These are phyloP conservation scores for Geopyxis carbonaria DNA, from an alignment of 495 filamentous ascomycete genomes.

Conservation along the genomic window DNA sequence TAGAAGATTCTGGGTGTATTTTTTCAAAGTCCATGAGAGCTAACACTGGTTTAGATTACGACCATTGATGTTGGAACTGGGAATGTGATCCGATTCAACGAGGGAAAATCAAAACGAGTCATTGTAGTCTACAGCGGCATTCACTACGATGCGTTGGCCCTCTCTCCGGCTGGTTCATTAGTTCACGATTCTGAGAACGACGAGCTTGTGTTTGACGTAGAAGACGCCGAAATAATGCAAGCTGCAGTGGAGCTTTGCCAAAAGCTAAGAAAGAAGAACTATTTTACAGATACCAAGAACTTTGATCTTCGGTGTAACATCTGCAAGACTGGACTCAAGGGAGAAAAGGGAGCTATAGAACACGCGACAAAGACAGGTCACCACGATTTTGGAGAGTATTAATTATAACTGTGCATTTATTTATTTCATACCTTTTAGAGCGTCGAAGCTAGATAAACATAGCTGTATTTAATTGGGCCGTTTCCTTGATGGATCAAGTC, in stretches of 20 bases:
- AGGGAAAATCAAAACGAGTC: conserved; percentile 49
- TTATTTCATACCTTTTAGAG: no score
- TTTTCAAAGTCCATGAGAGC: background rate
- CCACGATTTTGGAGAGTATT: conserved; percentile 50
- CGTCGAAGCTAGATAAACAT: background rate
- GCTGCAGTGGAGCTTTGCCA: conserved; percentile 53
- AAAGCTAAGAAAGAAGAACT: conserved; percentile 53
- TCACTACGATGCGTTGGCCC: conserved; percentile 84
- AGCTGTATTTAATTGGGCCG: no score
- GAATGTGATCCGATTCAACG: conserved; percentile 63
- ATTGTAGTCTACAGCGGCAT: conserved; percentile 86
- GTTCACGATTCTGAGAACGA: conserved; percentile 53
- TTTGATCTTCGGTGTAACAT: conserved; percentile 70
- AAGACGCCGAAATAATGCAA: conserved; percentile 49
- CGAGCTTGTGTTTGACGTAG: conserved; percentile 55
- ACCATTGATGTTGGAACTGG: conserved; percentile 40
- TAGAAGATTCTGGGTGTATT: conserved; percentile 28
- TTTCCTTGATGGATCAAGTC: no score
- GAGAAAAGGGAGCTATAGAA: conserved; percentile 50
- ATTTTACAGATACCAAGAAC: conserved; percentile 75
- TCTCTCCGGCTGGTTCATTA: conserved; percentile 47
- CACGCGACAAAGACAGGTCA: conserved; percentile 54
- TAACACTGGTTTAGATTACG: conserved; percentile 14
- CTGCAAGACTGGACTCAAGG: conserved; percentile 55
- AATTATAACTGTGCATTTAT: no score